Conservation (phyloP, 2,329 filamentous ascomycete genomes). For the Clarireedia hainanense region DNA sequence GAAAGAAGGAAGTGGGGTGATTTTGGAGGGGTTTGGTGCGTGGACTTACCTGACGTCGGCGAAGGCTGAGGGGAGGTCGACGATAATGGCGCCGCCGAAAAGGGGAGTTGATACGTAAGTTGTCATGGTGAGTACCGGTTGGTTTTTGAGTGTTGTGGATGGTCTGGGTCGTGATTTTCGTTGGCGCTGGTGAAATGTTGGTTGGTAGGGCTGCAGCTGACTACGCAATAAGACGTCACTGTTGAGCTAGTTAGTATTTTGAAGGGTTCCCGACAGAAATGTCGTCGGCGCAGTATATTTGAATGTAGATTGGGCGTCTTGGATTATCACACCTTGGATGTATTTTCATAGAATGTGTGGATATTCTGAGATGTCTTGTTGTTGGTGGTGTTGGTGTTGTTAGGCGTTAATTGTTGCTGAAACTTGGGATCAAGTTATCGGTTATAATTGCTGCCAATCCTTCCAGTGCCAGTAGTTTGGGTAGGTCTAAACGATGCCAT, state of each 20-base stretch:
- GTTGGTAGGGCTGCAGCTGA: constrained; percentile 4
- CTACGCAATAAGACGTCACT: constrained; percentile 1
- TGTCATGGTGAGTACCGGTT: background rate
- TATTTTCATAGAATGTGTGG: no score
- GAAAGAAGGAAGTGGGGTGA: background rate
- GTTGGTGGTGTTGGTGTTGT: no score
- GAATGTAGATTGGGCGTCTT: no score
- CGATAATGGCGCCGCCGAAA: constrained; percentile 65
- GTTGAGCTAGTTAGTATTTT: background rate
- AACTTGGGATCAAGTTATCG: background rate
- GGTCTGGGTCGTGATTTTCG: background rate
- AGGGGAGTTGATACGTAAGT: constrained; percentile 40
- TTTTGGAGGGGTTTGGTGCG: background rate
- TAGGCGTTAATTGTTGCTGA: background rate
- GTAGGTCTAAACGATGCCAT: background rate
- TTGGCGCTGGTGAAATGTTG: background rate
- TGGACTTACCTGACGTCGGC: constrained; percentile 61
- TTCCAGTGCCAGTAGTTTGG: no score
- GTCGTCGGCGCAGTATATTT: no score
- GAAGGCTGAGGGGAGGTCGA: constrained; percentile 60
- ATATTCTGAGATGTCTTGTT: no score
- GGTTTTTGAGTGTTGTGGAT: background rate
- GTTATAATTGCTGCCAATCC: background rate
- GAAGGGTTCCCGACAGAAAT: background rate
- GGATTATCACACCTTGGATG: no score